Base-by-base conservation (phyloP, 2,329 filamentous ascomycete genomes). In the Pseudogymnoascus verrucosus region DNA sequence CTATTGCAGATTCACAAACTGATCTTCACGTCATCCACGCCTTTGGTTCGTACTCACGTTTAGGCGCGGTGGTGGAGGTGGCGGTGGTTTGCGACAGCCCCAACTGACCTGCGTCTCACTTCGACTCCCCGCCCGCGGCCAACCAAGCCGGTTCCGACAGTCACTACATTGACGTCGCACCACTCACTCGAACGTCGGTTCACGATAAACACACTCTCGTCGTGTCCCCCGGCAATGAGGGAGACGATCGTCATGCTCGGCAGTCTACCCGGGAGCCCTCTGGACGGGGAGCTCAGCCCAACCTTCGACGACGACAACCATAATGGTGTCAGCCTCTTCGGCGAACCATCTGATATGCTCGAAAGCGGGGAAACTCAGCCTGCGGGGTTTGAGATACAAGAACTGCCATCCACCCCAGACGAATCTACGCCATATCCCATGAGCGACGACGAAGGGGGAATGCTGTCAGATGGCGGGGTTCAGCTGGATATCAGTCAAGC, bases 281-380 rank as follows among this genome's bases (percentile, higher is more conserved):
- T 34, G 51, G 51, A 34, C 10, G 51, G 51, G 51, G 51, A 57
- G 51, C 51, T 57, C n/a, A 57, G 51, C 51, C 51, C 51, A 19
- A 57, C 51, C 51, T 34, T 57, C 26, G 51, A 57, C 51, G 51
- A 57, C 51, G 51, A 57, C 51, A 57, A 57, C 51, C 51, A 57
- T 57, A 57, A 57, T 57, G 51, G 51, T 57, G 51, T 57, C 28
- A 57, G 51, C 11, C 4, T 57, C 28, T 34, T 57, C 28, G 28
- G 10, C 4, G 51, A 21, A 57, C 51, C 51, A 57, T 34, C 51
- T 19, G 28, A 57, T 57, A 57, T 57, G 51, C 11, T 57, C 51
- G 51, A 57, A 57, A 57, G 51, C 51, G 51, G 51, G 51, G 51
- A 57, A 57, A 34, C 11, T 14, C 26, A 34, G 28, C 16, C 28